Percentiles rank a stretch among this genome's conserved stretches.
phyloP scores from a whole-genome alignment of 176 grass and related monocot species.

The sorghum (Sorghum bicolor) region Sorghum_bicolor_NCBIv3 NC_012872.2:57269001-57269500 shows the following conservation, averaged over 20 bases:
- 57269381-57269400: slow-evolving; percentile 27
- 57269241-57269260: background rate
- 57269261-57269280: background rate
- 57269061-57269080: slow-evolving; percentile 1
- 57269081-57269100: slow-evolving; percentile 29
- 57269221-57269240: background rate
- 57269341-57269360: slow-evolving; percentile 25
- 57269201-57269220: background rate
- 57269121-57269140: background rate
- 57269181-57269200: background rate
- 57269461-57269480: background rate
- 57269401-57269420: slow-evolving; percentile 18
- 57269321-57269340: slow-evolving; percentile 14
- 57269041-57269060: slow-evolving; percentile 26
- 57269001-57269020: background rate
- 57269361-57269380: slow-evolving; percentile 33
- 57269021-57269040: background rate
- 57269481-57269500: background rate
- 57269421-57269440: background rate
- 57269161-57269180: too few species aligned
- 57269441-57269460: background rate
- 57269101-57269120: background rate
- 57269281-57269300: background rate
- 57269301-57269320: slow-evolving; percentile 4
- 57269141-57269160: too few species aligned